Base-by-base conservation (phyloP, 1,284 basidiomycete species). In the Sanghuangporus weigelae region DNA sequence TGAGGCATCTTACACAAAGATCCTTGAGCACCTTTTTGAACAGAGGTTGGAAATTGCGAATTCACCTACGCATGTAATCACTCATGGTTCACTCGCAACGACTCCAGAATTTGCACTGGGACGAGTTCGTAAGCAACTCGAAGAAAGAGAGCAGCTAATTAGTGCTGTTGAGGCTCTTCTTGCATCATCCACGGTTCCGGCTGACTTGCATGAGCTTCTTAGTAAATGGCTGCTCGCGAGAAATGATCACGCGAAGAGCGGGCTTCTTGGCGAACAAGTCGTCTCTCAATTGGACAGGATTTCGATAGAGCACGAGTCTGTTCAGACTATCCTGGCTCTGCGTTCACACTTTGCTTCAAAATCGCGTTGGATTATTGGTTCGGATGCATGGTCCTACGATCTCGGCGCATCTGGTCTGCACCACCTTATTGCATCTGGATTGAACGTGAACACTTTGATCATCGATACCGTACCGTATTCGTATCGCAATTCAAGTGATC, bases 331-430 rank as follows among this genome's bases (percentile, higher is more conserved):
- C 50, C 80, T 92, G 42, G 75, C 82, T 7, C 78, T 89, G 19
- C 81, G 82, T 38, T 75, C 82, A 39, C 83, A 88, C 69, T 85
- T 96, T 69, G 77, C 83, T 53, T 78, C 85, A 14, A 79, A 80
- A 51, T 93, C 92, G 1, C 83, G 93, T 63, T 99, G 96, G 96
- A 98, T 99, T 74, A 90, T 98, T 69, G 95, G 96, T 26, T 97
- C 94, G 56, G 96, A 99, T 73, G 91, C 94, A 0, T 99, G 96
- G 96, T 92, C 96, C 0, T 95, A 96, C 73, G 96, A 98, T 75
- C 86, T 98, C 56, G 96, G 96, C 51, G 88, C 95, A n/a, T 96
- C 95, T 2, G 96, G 96, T 67, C 81, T 98, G 53, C 96, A 99
- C 76, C 96, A 98, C 71, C 89, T 90, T 68, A 92, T 98, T 63